A percentile compares a stretch with the other conserved stretches of the same genome.
Conservation (phyloP, 1,139 yeast species). For the Sugiyamaella castrensis region DNA sequence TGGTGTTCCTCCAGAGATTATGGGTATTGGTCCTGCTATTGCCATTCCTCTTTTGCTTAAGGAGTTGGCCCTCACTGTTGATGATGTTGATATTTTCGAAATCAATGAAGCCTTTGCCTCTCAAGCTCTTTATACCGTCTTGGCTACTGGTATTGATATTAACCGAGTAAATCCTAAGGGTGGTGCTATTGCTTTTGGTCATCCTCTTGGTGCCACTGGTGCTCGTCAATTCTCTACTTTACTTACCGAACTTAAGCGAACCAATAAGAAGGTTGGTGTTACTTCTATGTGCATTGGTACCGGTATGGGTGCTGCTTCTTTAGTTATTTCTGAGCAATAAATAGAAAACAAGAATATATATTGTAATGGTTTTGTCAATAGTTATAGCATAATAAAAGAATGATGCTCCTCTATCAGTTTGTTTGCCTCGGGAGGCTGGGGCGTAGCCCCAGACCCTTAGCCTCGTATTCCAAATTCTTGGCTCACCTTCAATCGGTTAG, state of each 20-base stretch:
- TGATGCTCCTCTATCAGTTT: not conserved
- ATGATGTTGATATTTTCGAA: slow-evolving; percentile 74
- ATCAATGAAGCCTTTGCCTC: slow-evolving; percentile 97
- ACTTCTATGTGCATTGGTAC: slow-evolving; percentile 98
- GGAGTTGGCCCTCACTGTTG: slow-evolving; percentile 57
- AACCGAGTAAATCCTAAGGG: slow-evolving; percentile 85
- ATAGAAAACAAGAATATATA: not conserved
- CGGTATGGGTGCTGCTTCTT: slow-evolving; percentile 97
- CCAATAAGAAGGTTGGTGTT: slow-evolving; percentile 76
- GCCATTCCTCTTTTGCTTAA: slow-evolving; percentile 83
- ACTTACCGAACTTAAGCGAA: slow-evolving; percentile 64
- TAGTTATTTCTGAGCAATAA: slow-evolving; percentile 64
- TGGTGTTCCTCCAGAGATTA: slow-evolving; percentile 94
- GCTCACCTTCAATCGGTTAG: not conserved
- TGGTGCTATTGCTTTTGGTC: slow-evolving; percentile 95
- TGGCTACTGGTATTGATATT: slow-evolving; percentile 60
- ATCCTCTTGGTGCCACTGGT: slow-evolving; percentile 95
- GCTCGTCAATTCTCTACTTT: slow-evolving; percentile 92
- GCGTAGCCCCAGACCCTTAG: not conserved
- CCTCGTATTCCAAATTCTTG: not conserved
- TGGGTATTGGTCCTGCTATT: slow-evolving; percentile 96
- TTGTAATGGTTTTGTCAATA: slow-evolving; percentile 3
- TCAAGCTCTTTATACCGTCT: slow-evolving; percentile 78
- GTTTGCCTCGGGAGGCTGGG: slow-evolving; percentile 5
- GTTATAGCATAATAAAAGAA: slow-evolving; percentile 7